These are phyloP conservation scores for Colletotrichum siamense DNA, from an alignment of 2,329 filamentous ascomycete species.

Conservation along the genomic window DNA sequence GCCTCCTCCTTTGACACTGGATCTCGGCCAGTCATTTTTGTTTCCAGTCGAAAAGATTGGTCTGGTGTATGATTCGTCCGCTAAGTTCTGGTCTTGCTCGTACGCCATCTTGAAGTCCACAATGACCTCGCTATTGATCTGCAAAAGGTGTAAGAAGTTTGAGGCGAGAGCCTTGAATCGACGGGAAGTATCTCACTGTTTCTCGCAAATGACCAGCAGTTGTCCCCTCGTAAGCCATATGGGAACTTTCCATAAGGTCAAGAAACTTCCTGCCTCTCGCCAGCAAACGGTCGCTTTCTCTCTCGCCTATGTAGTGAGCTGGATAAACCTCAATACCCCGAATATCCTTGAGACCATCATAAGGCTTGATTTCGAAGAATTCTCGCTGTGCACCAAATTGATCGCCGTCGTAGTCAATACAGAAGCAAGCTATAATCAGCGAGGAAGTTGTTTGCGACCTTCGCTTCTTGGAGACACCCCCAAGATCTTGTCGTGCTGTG, in stretches of 20 bases:
- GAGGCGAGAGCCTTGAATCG: background rate
- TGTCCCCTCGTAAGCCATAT: slow-evolving; percentile 32
- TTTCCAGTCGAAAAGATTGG: background rate
- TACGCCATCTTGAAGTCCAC: slow-evolving; percentile 33
- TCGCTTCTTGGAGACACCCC: background rate
- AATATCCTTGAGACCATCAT: slow-evolving; percentile 28
- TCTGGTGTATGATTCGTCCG: background rate
- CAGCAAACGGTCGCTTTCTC: background rate
- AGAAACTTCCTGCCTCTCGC: slow-evolving; percentile 24
- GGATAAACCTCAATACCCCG: slow-evolving; percentile 22
- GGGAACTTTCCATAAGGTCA: slow-evolving; percentile 25
- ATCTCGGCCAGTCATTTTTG: background rate
- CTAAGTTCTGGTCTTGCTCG: background rate
- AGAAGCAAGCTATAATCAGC: slow-evolving; percentile 26
- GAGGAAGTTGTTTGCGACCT: background rate
- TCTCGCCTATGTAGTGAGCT: background rate
- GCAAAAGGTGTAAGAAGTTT: background rate
- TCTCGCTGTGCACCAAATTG: slow-evolving; percentile 25
- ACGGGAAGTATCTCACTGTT: background rate
- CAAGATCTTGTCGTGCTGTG: background rate
- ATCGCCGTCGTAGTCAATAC: slow-evolving; percentile 30
- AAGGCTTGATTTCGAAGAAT: slow-evolving; percentile 29
- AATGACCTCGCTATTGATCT: slow-evolving; percentile 34
- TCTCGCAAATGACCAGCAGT: slow-evolving; percentile 26
- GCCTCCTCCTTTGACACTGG: background rate